phyloP scores from a whole-genome alignment of 176 grass and related monocot genomes.

The Eleusine indica region DNA sequence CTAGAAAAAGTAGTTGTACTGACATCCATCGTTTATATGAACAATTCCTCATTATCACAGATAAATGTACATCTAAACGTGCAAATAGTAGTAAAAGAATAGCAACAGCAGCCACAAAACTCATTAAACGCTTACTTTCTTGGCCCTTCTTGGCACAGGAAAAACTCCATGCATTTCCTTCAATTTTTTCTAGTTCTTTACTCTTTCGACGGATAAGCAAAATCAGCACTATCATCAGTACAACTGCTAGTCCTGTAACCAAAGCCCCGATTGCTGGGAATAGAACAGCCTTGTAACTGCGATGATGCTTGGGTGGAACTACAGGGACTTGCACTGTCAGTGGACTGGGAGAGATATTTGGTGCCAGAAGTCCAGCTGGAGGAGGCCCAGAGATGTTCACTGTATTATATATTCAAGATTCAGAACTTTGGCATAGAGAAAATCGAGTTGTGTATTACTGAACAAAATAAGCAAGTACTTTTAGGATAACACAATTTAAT shows the following conservation, averaged over 20 bases:
- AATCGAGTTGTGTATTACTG: constrained; percentile 9
- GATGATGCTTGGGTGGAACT: constrained; percentile 61
- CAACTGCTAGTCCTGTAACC: constrained; percentile 68
- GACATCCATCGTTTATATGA: background rate
- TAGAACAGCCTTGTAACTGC: constrained; percentile 52
- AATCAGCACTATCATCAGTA: constrained; percentile 74
- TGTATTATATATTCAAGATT: constrained; percentile 54
- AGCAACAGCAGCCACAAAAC: background rate
- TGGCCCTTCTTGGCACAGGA: constrained; percentile 63
- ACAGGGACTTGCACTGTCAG: constrained; percentile 54
- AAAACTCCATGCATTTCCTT: constrained; percentile 44
- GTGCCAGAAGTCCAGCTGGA: constrained; percentile 36
- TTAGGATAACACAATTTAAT: constrained; percentile 8
- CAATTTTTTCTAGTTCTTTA: constrained; percentile 72
- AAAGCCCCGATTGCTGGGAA: constrained; percentile 67
- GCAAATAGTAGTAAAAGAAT: constrained; percentile 20
- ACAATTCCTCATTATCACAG: background rate
- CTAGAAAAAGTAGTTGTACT: too few relatives aligned
- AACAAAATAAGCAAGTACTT: constrained; percentile 28
- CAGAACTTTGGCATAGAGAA: constrained; percentile 17
- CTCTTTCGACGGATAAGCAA: constrained; percentile 81
- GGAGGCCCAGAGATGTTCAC: constrained; percentile 56
- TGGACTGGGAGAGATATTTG: constrained; percentile 63
- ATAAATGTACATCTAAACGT: constrained; percentile 16
- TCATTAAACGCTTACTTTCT: constrained; percentile 58